Base-by-base conservation (phyloP, 176 grass and related monocot genomes). In the Oryza meyeriana region DNA sequence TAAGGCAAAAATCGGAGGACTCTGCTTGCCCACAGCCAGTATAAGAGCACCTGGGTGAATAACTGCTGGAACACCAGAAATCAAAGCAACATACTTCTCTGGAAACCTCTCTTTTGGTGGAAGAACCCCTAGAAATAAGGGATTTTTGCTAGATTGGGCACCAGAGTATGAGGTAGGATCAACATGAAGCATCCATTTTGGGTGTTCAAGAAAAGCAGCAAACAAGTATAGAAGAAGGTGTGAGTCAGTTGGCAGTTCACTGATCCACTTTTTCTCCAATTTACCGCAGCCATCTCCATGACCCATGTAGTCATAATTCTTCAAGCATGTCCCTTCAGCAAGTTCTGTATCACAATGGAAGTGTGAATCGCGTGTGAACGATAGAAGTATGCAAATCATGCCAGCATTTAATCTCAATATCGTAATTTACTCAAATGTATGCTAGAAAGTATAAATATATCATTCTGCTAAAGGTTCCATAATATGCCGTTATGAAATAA, bases 131-230 rank as follows among this genome's bases (percentile, higher is more conserved):
- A 98, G 88, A 71, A 98, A 98, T 35, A 98, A 93, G 35, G 95
- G 92, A 81, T 98, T 98, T 87, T 98, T 94, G 86, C 88, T 93
- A 68, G 90, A 98, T 41, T 95, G 92, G 28, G 95, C 84, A 81
- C 95, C 90, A 82, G 95, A 94, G 80, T 93, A 98, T 34, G 90
- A 98, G 50, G 89, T 90, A 69, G 92, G 90, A 62, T 98, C 95
- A 68, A 93, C 92, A 88, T 94, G 92, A 74, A 98, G 79, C 95
- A 93, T 98, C 95, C 95, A 98, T 92, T 90, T 87, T 45, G 95
- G 95, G 84, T 98, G 95, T 76, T 98, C 95, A 74, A 98, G 84
- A 72, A 98, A 98, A 91, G 95, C 90, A 25, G 90, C 87, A 88
- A 98, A 95, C 81, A 98, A 81, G 71, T 98, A 98, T 41, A 98